phyloP scores from a whole-genome alignment of 1,284 basidiomycete genomes.

The Sphaerobolus stellatus region DNA sequence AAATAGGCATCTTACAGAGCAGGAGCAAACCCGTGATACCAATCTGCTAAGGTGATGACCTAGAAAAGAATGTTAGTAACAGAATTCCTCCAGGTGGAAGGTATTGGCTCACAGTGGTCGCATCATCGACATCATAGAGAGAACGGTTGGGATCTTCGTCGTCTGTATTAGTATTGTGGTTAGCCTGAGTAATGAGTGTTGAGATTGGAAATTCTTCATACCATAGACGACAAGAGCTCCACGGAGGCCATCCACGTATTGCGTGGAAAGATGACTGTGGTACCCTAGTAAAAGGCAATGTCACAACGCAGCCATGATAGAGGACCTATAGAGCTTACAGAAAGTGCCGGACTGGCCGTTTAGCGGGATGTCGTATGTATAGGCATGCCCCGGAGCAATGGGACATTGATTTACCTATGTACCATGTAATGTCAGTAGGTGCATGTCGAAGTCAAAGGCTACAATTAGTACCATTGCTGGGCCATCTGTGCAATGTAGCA shows the following conservation, averaged over 20 bases:
- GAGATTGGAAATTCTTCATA: neutral
- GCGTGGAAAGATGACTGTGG: constrained; percentile 37
- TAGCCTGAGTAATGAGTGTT: neutral
- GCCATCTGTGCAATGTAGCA: neutral
- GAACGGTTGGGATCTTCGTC: constrained; percentile 41
- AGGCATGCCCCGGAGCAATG: constrained; percentile 28
- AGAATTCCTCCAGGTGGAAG: constrained; percentile 11
- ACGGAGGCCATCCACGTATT: constrained; percentile 47
- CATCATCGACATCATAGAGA: constrained; percentile 34
- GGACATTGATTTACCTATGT: constrained; percentile 45
- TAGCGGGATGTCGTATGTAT: neutral
- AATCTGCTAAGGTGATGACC: constrained; percentile 22
- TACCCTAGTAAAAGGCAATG: constrained; percentile 26
- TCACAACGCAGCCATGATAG: neutral
- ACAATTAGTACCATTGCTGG: constrained; percentile 33
- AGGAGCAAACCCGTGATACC: constrained; percentile 25
- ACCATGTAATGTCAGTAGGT: no score
- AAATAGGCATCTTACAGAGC: neutral
- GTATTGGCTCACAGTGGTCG: constrained; percentile 26
- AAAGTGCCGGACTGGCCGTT: constrained; percentile 5
- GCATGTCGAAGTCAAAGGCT: no score
- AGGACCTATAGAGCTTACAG: neutral
- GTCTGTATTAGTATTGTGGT: constrained; percentile 29
- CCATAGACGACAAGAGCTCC: constrained; percentile 30
- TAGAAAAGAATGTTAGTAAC: constrained; percentile 5